These are phyloP conservation scores for Monilinia fructicola DNA, from an alignment of 2,329 filamentous ascomycete species.

Conservation along the genomic window DNA sequence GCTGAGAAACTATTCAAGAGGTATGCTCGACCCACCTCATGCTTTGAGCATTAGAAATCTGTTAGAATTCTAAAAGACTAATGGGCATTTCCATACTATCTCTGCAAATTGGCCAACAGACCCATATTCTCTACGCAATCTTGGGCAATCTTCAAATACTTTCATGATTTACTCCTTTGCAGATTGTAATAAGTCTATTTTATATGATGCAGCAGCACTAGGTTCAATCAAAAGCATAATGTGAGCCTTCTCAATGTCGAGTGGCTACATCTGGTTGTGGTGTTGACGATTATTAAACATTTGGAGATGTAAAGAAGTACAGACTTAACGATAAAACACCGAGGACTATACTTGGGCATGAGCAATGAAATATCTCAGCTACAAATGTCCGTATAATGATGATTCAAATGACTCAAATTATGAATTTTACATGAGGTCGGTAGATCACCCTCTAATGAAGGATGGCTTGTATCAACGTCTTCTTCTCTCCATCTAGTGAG, in stretches of 20 bases:
- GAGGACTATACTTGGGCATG: neutral
- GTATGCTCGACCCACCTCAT: neutral
- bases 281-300: neutral
- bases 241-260: neutral
- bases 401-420: too few species aligned
- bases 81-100: neutral
- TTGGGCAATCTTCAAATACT: neutral
- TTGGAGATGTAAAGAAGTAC: neutral
- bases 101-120: rapidly evolving
- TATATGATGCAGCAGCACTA: rapidly evolving
- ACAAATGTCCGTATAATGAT: neutral
- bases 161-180: neutral
- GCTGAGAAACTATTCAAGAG: neutral
- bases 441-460: too few species aligned
- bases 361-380: too few species aligned
- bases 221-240: neutral
- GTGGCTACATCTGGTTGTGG: too few species aligned
- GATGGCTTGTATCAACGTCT: too few species aligned
- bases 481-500: neutral
- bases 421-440: too few species aligned
- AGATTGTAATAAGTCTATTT: rapidly evolving
- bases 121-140: neutral
- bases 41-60: neutral
- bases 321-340: neutral
- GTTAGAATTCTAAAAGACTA: neutral